Conservation (phyloP, 2,329 filamentous ascomycete genomes). For the Apiospora aurea region DNA sequence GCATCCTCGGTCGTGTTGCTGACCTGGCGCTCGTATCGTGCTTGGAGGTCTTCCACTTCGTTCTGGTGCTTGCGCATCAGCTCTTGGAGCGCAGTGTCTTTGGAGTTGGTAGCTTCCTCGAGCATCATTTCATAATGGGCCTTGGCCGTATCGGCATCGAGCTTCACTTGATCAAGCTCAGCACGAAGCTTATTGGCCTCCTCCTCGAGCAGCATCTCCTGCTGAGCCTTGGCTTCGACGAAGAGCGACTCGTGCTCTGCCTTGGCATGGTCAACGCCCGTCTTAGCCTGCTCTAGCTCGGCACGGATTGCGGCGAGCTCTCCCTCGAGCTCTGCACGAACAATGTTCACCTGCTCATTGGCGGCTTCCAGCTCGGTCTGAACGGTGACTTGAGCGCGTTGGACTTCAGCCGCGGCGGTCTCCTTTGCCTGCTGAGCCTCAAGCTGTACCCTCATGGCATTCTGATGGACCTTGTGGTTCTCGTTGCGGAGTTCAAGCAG, state of each 20-base stretch:
- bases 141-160: slow-evolving; percentile 82
- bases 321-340: slow-evolving; percentile 82
- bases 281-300: slow-evolving; percentile 76
- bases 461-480: slow-evolving; percentile 75
- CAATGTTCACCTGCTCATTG: slow-evolving; percentile 84
- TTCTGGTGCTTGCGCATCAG: slow-evolving; percentile 66
- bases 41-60: slow-evolving; percentile 76
- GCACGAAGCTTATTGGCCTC: slow-evolving; percentile 74
- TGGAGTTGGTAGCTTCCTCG: slow-evolving; percentile 72
- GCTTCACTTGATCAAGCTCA: slow-evolving; percentile 78
- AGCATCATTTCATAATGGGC: slow-evolving; percentile 84
- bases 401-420: slow-evolving; percentile 78
- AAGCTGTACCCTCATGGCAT: slow-evolving; percentile 73
- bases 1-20: slow-evolving; percentile 81
- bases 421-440: slow-evolving; percentile 88
- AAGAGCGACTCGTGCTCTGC: slow-evolving; percentile 81
- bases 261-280: slow-evolving; percentile 79
- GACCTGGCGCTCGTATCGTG: slow-evolving; percentile 77
- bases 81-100: slow-evolving; percentile 35
- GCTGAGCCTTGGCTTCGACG: slow-evolving; percentile 76
- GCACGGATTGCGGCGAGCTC: slow-evolving; percentile 74
- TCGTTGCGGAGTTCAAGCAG: slow-evolving; percentile 67
- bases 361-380: slow-evolving; percentile 84
- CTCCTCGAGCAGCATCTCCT: slow-evolving; percentile 81
- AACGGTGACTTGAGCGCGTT: slow-evolving; percentile 79